A percentile compares a stretch with the other conserved stretches of the same genome.
phyloP scores from a whole-genome alignment of 805 yeast species.

The Citeromyces nyonsensis region DNA sequence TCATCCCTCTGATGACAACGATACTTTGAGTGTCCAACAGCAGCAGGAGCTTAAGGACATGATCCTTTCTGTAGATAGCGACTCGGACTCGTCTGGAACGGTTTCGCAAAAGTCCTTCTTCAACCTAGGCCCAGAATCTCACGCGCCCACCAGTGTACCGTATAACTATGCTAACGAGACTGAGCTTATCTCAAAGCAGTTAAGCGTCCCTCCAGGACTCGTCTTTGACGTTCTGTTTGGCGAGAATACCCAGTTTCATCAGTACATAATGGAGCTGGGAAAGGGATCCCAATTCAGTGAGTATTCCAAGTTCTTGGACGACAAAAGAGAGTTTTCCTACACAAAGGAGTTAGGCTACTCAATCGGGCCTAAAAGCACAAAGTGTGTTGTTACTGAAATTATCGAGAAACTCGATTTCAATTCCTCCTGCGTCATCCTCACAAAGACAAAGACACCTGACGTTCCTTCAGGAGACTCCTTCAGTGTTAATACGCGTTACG shows the following conservation, averaged over 20 bases:
- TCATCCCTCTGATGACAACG: no score
- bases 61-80: no score
- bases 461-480: constrained; percentile 71
- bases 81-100: no score
- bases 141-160: constrained; percentile 37
- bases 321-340: constrained; percentile 35
- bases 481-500: constrained; percentile 39
- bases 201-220: constrained; percentile 66
- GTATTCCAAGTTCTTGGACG: constrained; percentile 14
- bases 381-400: constrained; percentile 46
- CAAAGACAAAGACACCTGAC: constrained; percentile 57
- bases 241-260: constrained; percentile 24
- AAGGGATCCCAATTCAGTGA: constrained; percentile 30
- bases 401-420: constrained; percentile 35
- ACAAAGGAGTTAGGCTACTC: constrained; percentile 50
- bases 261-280: constrained; percentile 20
- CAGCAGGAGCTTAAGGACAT: no score
- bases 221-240: constrained; percentile 64
- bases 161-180: constrained; percentile 31
- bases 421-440: constrained; percentile 30
- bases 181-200: constrained; percentile 25
- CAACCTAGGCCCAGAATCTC: constrained; percentile 43
- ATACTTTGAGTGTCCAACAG: no score
- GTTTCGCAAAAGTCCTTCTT: no score
- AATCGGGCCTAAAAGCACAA: constrained; percentile 67